A percentile compares a stretch with the other conserved stretches of the same genome.
phyloP scores from a whole-genome alignment of 176 grass and related monocot species.

The Musa beccarii region DNA sequence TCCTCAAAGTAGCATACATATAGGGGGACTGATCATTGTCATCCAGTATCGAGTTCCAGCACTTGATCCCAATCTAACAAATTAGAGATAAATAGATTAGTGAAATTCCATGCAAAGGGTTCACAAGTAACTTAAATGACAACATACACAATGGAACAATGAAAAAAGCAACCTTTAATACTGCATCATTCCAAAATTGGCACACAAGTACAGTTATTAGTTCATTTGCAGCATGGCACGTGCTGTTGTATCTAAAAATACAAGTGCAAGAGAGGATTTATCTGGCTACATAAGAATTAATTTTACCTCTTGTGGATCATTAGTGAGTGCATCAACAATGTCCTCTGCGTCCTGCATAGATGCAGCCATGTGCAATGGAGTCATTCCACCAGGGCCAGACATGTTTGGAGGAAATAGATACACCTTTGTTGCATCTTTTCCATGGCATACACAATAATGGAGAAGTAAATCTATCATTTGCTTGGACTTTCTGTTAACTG shows the following conservation, averaged over 20 bases:
- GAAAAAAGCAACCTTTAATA: too few species aligned
- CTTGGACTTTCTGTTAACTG: conserved; percentile 77
- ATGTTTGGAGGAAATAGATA: conserved; percentile 66
- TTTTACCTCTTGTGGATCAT: conserved; percentile 81
- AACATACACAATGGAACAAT: too few species aligned
- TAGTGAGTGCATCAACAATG: conserved; percentile 84
- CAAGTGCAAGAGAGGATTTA: conserved; percentile 1
- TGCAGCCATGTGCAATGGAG: conserved; percentile 81
- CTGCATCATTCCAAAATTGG: too few species aligned
- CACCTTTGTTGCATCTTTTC: conserved; percentile 32
- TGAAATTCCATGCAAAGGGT: too few species aligned
- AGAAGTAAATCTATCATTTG: conserved; percentile 79
- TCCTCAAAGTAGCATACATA: conserved; percentile 56
- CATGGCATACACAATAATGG: conserved; percentile 44
- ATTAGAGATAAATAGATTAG: conserved; percentile 10
- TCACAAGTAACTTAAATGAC: too few species aligned
- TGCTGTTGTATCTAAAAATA: neutral
- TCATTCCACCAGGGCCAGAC: conserved; percentile 72
- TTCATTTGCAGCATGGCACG: too few species aligned
- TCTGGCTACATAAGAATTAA: neutral
- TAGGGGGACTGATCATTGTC: conserved; percentile 62
- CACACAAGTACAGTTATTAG: too few species aligned
- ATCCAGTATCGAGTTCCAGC: conserved; percentile 59
- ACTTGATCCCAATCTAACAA: conserved; percentile 75
- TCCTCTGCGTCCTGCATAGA: conserved; percentile 47